phyloP scores from a whole-genome alignment of 73 alveolate genomes.

The Tetrahymena malaccensis region DNA sequence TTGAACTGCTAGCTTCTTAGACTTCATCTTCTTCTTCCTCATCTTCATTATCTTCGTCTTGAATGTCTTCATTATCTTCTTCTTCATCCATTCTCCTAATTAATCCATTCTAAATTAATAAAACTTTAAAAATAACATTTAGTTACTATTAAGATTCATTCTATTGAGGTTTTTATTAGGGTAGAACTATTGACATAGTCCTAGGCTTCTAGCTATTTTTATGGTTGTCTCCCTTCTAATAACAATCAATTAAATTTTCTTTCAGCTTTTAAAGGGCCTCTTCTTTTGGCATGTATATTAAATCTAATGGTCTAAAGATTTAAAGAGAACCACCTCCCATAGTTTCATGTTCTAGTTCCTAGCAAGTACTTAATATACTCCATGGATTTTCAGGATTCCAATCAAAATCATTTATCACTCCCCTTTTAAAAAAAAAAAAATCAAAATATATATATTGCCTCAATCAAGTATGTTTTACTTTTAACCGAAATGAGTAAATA shows the following conservation, averaged over 20 bases:
- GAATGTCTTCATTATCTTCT: background rate
- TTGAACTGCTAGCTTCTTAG: background rate
- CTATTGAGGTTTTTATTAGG: background rate
- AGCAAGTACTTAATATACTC: slow-evolving; percentile 34
- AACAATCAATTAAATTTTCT: background rate
- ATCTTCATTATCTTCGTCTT: background rate
- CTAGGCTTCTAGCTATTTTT: background rate
- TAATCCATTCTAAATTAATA: background rate
- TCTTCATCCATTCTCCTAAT: background rate
- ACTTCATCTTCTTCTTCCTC: background rate
- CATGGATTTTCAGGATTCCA: slow-evolving; percentile 28
- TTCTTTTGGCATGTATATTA: slow-evolving; percentile 15
- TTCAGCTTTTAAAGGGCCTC: slow-evolving; percentile 5
- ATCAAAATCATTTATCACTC: slow-evolving; percentile 35
- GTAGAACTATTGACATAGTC: background rate
- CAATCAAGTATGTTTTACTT: background rate
- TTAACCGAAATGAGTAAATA: slow-evolving; percentile 25
- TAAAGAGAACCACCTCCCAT: slow-evolving; percentile 37
- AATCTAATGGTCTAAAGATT: slow-evolving; percentile 23
- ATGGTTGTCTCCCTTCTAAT: background rate
- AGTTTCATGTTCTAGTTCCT: slow-evolving; percentile 6
- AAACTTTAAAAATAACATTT: no score
- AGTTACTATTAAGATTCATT: background rate
- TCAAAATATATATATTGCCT: background rate
- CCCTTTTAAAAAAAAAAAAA: background rate